These are phyloP conservation scores for Zoysia pacifica DNA, from an alignment of 176 grass and related monocot genomes.

Conservation along the genomic window DNA sequence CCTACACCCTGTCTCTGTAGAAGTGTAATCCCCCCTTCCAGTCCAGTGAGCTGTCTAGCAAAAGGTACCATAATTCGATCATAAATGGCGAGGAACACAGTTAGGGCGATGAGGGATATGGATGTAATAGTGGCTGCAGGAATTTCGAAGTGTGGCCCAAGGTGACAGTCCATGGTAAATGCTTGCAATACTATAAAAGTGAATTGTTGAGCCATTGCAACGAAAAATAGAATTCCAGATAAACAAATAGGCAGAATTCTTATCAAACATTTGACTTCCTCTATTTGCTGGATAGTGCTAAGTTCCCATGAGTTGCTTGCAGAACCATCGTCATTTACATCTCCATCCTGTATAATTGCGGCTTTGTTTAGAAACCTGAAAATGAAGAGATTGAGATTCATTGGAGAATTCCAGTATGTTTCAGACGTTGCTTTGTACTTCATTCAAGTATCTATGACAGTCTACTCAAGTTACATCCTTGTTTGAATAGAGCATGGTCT, in stretches of 20 bases:
- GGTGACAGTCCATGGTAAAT: constrained; percentile 58
- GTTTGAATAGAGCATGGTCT: background rate
- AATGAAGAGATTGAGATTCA: constrained; percentile 23
- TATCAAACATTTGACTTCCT: constrained; percentile 83
- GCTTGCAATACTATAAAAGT: constrained; percentile 65
- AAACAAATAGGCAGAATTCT: constrained; percentile 71
- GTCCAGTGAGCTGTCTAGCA: constrained; percentile 48
- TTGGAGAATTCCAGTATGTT: constrained; percentile 1
- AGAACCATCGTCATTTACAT: constrained; percentile 53
- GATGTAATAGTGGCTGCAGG: constrained; percentile 58
- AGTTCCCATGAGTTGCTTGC: constrained; percentile 61
- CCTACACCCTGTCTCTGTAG: constrained; percentile 85
- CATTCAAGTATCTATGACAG: background rate
- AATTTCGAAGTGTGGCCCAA: constrained; percentile 62
- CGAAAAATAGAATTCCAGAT: constrained; percentile 60
- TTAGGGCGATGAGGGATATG: constrained; percentile 54
- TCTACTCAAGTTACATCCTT: background rate
- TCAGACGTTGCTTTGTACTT: constrained; percentile 9
- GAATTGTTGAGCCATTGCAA: constrained; percentile 66
- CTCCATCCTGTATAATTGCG: constrained; percentile 55
- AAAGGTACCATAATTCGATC: constrained; percentile 66
- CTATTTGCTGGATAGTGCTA: constrained; percentile 74
- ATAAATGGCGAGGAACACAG: constrained; percentile 65
- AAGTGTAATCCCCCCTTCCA: constrained; percentile 67
- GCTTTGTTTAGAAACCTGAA: constrained; percentile 73